Evolutionary conservation across 1,139 yeast species (phyloP).

Genomic region (Blastobotrys illinoisensis): DNA sequence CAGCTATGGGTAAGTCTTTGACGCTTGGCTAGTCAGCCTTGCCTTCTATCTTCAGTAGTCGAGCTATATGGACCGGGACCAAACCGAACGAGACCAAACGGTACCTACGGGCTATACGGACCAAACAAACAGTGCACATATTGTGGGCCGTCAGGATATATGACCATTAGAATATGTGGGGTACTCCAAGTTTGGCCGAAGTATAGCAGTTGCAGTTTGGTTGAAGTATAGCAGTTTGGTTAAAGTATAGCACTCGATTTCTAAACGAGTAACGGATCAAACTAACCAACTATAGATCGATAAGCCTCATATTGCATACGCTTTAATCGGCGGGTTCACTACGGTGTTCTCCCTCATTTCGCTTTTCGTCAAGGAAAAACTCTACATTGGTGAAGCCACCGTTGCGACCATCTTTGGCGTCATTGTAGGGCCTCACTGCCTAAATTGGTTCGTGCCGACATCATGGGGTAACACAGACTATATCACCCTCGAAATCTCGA

Average conservation of each 20-base stretch:
- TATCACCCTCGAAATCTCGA: conserved; percentile 80
- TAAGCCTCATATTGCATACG: conserved; percentile 82
- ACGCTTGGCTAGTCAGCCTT: neutral
- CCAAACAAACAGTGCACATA: no score
- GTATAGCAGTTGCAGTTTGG: no score
- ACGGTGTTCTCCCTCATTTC: conserved; percentile 86
- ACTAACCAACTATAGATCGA: conserved; percentile 33
- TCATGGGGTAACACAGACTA: conserved; percentile 88
- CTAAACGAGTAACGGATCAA: no score
- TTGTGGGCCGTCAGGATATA: no score
- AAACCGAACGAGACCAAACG: no score
- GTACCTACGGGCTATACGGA: no score
- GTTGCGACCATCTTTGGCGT: conserved; percentile 90
- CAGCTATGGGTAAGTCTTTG: conserved; percentile 27
- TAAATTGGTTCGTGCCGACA: conserved; percentile 81
- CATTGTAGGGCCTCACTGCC: conserved; percentile 89
- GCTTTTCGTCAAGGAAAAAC: conserved; percentile 78
- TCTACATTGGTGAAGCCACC: conserved; percentile 93
- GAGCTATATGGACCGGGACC: no score
- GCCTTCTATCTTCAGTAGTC: no score
- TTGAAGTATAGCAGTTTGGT: no score
- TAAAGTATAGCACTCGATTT: no score
- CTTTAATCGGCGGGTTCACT: conserved; percentile 86
- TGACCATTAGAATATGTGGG: no score
- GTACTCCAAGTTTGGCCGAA: no score